Evolutionary conservation across 2,329 filamentous ascomycete genomes (phyloP).

Genomic region (Geosmithia putterillii): DNA sequence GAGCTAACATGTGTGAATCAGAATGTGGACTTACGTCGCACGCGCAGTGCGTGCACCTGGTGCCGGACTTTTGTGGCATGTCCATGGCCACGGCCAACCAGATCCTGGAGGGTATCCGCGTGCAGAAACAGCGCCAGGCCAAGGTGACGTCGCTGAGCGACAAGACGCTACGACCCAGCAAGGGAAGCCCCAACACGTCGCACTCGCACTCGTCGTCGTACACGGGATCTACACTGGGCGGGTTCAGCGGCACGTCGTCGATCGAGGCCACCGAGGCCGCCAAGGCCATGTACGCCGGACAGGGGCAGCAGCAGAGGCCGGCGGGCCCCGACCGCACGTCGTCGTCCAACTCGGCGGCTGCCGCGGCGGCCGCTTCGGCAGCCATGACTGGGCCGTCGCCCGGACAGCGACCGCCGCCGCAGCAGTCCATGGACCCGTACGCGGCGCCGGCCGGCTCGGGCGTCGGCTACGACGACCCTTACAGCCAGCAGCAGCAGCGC

Average conservation of each 20-base stretch:
- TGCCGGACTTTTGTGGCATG: constrained; percentile 98
- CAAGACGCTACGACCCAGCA: constrained; percentile 51
- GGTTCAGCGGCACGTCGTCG: constrained; percentile 10
- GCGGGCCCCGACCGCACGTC: constrained; percentile 35
- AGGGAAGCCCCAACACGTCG: constrained; percentile 29
- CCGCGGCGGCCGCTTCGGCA: constrained; percentile 43
- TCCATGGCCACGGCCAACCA: constrained; percentile 95
- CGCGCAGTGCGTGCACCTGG: constrained; percentile 81
- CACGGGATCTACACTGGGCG: constrained; percentile 15
- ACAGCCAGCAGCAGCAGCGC: constrained; percentile 34
- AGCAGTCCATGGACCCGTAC: constrained; percentile 22
- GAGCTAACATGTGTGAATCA: too few species aligned
- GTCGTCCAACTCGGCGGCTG: constrained; percentile 35
- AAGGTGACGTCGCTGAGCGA: constrained; percentile 48
- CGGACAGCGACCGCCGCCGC: constrained; percentile 16
- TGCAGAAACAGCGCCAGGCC: constrained; percentile 56
- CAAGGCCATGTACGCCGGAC: constrained; percentile 47
- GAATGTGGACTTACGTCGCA: constrained; percentile 92
- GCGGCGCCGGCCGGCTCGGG: constrained; percentile 7
- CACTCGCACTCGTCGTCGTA: constrained; percentile 20
- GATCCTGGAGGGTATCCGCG: constrained; percentile 77
- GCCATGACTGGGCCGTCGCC: constrained; percentile 37
- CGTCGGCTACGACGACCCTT: constrained; percentile 15
- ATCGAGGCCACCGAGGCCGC: constrained; percentile 49
- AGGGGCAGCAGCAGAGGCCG: constrained; percentile 29